Conservation (phyloP, 306 rosid genomes). For the Erythrophleum fordii region DNA sequence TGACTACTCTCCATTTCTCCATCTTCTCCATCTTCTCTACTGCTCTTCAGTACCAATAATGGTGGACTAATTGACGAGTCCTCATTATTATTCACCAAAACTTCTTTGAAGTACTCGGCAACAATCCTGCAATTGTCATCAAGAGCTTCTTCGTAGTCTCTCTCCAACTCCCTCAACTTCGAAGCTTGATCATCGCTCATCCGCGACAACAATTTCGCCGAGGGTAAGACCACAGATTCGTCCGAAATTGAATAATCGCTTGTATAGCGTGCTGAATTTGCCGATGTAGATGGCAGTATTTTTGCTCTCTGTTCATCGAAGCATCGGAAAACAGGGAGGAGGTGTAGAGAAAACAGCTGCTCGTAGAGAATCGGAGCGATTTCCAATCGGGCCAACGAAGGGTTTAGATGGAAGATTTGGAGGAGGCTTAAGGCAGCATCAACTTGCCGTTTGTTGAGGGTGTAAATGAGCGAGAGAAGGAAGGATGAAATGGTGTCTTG, state of each 20-base stretch:
- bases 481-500: constrained; percentile 56
- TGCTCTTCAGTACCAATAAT: constrained; percentile 39
- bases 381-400: constrained; percentile 69
- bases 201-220: constrained; percentile 62
- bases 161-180: constrained; percentile 71
- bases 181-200: constrained; percentile 69
- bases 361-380: constrained; percentile 74
- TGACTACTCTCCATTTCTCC: constrained; percentile 18
- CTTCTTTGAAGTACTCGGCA: constrained; percentile 58
- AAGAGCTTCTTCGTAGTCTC: constrained; percentile 61
- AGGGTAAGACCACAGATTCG: constrained; percentile 45
- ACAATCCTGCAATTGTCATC: constrained; percentile 70
- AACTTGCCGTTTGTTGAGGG: constrained; percentile 48
- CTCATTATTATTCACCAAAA: constrained; percentile 47
- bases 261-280: background rate
- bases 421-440: constrained; percentile 63
- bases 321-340: constrained; percentile 64
- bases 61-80: constrained; percentile 47
- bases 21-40: constrained; percentile 20
- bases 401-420: constrained; percentile 51
- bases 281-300: constrained; percentile 42
- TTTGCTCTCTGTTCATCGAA: constrained; percentile 60
- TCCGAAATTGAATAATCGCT: constrained; percentile 47
- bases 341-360: constrained; percentile 67
- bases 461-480: constrained; percentile 64